phyloP scores from a whole-genome alignment of 2,329 filamentous ascomycete species.

The Epichloe scottii region DNA sequence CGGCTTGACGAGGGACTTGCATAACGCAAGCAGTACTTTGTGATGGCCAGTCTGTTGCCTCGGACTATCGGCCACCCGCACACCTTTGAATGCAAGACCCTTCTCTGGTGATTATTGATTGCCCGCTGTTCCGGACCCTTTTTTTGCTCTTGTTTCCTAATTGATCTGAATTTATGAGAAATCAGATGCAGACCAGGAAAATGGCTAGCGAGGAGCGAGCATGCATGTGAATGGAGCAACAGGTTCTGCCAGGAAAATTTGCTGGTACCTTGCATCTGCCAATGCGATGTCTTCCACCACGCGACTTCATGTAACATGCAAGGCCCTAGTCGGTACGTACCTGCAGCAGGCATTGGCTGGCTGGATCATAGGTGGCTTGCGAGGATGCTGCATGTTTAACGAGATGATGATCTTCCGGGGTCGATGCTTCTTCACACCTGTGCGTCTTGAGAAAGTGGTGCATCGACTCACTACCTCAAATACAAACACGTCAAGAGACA shows the following conservation, averaged over 20 bases:
- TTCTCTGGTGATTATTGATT: neutral
- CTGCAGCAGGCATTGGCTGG: neutral
- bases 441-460: neutral
- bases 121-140: too few species aligned
- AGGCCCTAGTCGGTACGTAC: neutral
- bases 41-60: neutral
- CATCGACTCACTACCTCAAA: neutral
- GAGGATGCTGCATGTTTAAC: neutral
- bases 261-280: constrained; percentile 2
- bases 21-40: too few species aligned
- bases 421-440: too few species aligned
- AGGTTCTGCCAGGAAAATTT: neutral
- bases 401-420: neutral
- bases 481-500: neutral
- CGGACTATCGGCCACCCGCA: neutral
- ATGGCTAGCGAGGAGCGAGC: neutral
- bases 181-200: neutral
- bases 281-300: neutral
- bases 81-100: neutral
- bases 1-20: neutral
- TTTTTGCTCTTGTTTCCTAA: too few species aligned
- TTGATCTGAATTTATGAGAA: too few species aligned
- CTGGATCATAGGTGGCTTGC: neutral
- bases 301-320: neutral
- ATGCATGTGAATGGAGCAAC: neutral